Conservation (phyloP, 2,329 filamentous ascomycete genomes). For the Microsporum ferrugineum region DNA sequence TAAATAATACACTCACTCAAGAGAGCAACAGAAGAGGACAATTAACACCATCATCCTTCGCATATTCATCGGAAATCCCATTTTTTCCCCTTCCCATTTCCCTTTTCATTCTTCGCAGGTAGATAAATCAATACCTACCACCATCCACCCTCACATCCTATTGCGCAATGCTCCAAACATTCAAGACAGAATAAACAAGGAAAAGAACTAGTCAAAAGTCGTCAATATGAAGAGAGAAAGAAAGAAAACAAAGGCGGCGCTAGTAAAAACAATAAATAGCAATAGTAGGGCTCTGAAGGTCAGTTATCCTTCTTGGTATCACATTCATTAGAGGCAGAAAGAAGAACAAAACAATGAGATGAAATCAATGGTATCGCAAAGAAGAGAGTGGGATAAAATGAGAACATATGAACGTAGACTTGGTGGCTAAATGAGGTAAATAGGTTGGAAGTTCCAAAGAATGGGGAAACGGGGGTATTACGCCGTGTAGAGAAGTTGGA, state of each 20-base stretch:
- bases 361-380: not conserved
- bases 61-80: not conserved
- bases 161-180: slow-evolving; percentile 1
- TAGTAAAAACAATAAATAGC: not conserved
- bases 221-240: not conserved
- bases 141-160: not conserved
- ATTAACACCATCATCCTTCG: not conserved
- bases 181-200: not conserved
- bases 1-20: slow-evolving; percentile 1
- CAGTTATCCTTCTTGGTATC: slow-evolving; percentile 1
- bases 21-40: not conserved
- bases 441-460: not conserved
- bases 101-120: not conserved
- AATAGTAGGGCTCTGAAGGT: not conserved
- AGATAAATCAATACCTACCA: not conserved
- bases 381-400: not conserved
- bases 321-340: not conserved
- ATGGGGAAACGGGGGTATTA: not conserved
- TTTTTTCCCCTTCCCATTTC: not conserved
- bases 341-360: not conserved
- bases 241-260: not conserved
- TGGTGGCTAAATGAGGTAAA: not conserved
- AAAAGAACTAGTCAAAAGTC: not conserved
- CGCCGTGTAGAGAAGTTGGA: not conserved
- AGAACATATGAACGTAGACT: not conserved